phyloP scores from a whole-genome alignment of 352 stramenopile species.

The Phytophthora boehmeriae region DNA sequence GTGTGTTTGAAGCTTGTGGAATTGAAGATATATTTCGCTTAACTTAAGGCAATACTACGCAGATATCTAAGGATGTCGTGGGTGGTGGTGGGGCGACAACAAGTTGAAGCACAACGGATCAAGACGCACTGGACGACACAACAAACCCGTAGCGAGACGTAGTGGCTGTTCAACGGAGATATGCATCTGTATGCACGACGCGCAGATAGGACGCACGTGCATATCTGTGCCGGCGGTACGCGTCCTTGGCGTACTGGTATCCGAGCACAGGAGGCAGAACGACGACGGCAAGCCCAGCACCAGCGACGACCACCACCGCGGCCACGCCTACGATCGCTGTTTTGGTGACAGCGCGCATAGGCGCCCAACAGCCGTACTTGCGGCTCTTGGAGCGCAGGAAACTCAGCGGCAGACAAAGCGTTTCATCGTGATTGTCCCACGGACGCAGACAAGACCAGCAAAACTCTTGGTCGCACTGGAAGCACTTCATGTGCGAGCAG shows the following conservation, averaged over 20 bases:
- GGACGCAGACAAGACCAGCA: slow-evolving; percentile 79
- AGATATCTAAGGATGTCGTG: slow-evolving; percentile 14
- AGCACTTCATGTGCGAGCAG: slow-evolving; percentile 87
- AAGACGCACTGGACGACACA: slow-evolving; percentile 13
- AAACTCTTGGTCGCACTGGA: slow-evolving; percentile 86
- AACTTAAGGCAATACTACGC: slow-evolving; percentile 22
- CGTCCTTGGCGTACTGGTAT: slow-evolving; percentile 60
- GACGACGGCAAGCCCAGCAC: slow-evolving; percentile 66
- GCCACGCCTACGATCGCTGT: slow-evolving; percentile 57
- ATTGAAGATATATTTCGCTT: slow-evolving; percentile 20
- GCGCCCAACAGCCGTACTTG: slow-evolving; percentile 64
- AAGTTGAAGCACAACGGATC: slow-evolving; percentile 14
- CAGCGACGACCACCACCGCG: slow-evolving; percentile 55
- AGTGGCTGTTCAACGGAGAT: slow-evolving; percentile 30
- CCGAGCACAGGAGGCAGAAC: slow-evolving; percentile 72
- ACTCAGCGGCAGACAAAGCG: slow-evolving; percentile 66
- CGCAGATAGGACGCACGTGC: slow-evolving; percentile 42
- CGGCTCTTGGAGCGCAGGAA: slow-evolving; percentile 75
- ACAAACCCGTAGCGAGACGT: slow-evolving; percentile 5
- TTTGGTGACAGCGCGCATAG: slow-evolving; percentile 78
- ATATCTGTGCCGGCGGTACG: slow-evolving; percentile 49
- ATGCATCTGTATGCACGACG: slow-evolving; percentile 25
- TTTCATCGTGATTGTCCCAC: slow-evolving; percentile 79
- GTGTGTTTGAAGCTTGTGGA: slow-evolving; percentile 20
- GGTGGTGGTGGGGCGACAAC: neutral